These are phyloP conservation scores for Mikania micrantha DNA, from an alignment of 129 eudicot genomes.

Conservation along the genomic window DNA sequence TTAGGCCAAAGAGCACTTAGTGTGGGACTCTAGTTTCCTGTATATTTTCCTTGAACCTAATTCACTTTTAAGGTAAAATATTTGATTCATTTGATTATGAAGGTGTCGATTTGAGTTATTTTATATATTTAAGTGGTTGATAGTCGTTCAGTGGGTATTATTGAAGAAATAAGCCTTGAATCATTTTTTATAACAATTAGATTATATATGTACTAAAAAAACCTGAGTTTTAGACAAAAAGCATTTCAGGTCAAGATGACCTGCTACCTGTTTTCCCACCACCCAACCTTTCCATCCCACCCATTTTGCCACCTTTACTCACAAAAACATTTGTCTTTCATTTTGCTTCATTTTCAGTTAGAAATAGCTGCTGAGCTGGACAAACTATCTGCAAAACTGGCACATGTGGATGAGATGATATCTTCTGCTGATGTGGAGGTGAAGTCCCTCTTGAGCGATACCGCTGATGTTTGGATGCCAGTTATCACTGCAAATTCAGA, in stretches of 20 bases:
- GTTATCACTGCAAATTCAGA: slow-evolving; percentile 85
- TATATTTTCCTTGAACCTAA: neutral
- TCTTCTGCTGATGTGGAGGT: slow-evolving; percentile 88
- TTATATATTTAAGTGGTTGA: neutral
- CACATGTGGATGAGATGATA: slow-evolving; percentile 83
- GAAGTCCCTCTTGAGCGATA: slow-evolving; percentile 62
- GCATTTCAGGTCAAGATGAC: too few species aligned
- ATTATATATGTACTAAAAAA: too few species aligned
- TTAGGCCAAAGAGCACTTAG: neutral
- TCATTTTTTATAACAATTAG: neutral
- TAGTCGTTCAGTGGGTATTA: neutral
- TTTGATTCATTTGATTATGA: neutral
- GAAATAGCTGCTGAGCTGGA: slow-evolving; percentile 84
- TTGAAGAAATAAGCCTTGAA: neutral
- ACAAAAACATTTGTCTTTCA: neutral
- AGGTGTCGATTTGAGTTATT: neutral
- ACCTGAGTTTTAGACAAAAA: too few species aligned
- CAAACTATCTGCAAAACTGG: slow-evolving; percentile 72
- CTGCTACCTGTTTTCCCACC: too few species aligned
- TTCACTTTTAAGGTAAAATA: neutral
- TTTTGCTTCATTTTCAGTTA: slow-evolving; percentile 28
- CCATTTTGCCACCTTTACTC: neutral
- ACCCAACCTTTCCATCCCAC: neutral
- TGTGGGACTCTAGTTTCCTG: neutral
- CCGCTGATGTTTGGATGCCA: slow-evolving; percentile 97